Percentiles rank a stretch among this genome's conserved stretches.
Evolutionary conservation across 1,284 basidiomycete genomes (phyloP).

Genomic region (Xerocomus amazonicus): DNA sequence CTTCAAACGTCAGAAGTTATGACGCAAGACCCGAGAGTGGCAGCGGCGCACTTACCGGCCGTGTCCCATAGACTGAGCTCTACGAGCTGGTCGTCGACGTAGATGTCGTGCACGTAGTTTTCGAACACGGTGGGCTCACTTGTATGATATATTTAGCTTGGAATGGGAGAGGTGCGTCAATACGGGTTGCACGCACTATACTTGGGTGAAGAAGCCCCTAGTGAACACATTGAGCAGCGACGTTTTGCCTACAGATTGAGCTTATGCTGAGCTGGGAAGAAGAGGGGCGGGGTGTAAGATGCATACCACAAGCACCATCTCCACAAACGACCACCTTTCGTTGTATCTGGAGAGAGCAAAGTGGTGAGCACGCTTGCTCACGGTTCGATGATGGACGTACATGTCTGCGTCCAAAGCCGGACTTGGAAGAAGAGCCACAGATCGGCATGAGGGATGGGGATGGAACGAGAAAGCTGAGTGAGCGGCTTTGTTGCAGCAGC

Average conservation of each 20-base stretch:
- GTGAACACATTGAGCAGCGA: slow-evolving; percentile 84
- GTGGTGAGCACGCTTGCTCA: slow-evolving; percentile 19
- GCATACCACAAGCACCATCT: slow-evolving; percentile 86
- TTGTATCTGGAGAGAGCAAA: slow-evolving; percentile 42
- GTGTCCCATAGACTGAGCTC: slow-evolving; percentile 97
- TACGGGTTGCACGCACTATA: slow-evolving; percentile 59
- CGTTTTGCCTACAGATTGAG: slow-evolving; percentile 58
- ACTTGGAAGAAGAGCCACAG: slow-evolving; percentile 49
- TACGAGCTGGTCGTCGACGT: slow-evolving; percentile 78
- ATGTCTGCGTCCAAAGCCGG: slow-evolving; percentile 51
- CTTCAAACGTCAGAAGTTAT: slow-evolving; percentile 31
- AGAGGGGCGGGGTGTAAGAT: neutral
- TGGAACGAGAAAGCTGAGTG: slow-evolving; percentile 5
- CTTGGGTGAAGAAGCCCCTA: slow-evolving; percentile 82
- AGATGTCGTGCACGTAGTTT: slow-evolving; percentile 86
- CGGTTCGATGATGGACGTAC: slow-evolving; percentile 33
- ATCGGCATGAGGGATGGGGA: slow-evolving; percentile 40
- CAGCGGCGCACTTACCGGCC: slow-evolving; percentile 59
- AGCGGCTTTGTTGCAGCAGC: neutral
- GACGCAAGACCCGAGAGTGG: slow-evolving; percentile 5
- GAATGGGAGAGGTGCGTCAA: neutral
- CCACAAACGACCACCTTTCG: slow-evolving; percentile 83
- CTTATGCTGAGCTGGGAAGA: slow-evolving; percentile 20
- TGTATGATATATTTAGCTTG: neutral
- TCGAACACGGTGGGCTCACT: slow-evolving; percentile 93